A percentile compares a stretch with the other conserved stretches of the same genome.
Conservation (phyloP, 176 grass and related monocot species). For the maize (Zea mays) region Zm-B73-REFERENCE-NAM-5.0 NC_050105.1:149578501-149579000, state of each 20-base stretch:
- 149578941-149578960: slow-evolving; percentile 53
- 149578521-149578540: slow-evolving; percentile 49
- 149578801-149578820: slow-evolving; percentile 70
- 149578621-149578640: slow-evolving; percentile 61
- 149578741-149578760: slow-evolving; percentile 58
- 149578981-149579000: slow-evolving; percentile 86
- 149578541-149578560: slow-evolving; percentile 30
- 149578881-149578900: slow-evolving; percentile 68
- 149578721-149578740: slow-evolving; percentile 63
- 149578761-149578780: slow-evolving; percentile 52
- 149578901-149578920: slow-evolving; percentile 81
- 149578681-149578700: slow-evolving; percentile 62
- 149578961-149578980: slow-evolving; percentile 81
- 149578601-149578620: slow-evolving; percentile 69
- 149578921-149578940: slow-evolving; percentile 58
- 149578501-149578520: slow-evolving; percentile 60
- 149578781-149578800: slow-evolving; percentile 54
- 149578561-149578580: slow-evolving; percentile 52
- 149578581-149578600: slow-evolving; percentile 65
- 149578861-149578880: slow-evolving; percentile 77
- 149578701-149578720: slow-evolving; percentile 58
- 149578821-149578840: slow-evolving; percentile 61
- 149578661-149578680: slow-evolving; percentile 65
- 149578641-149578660: slow-evolving; percentile 75
- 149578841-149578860: slow-evolving; percentile 83